Conservation (phyloP, 192 early-diverging fungal species). For the Gryganskiella cystojenkinii region DNA sequence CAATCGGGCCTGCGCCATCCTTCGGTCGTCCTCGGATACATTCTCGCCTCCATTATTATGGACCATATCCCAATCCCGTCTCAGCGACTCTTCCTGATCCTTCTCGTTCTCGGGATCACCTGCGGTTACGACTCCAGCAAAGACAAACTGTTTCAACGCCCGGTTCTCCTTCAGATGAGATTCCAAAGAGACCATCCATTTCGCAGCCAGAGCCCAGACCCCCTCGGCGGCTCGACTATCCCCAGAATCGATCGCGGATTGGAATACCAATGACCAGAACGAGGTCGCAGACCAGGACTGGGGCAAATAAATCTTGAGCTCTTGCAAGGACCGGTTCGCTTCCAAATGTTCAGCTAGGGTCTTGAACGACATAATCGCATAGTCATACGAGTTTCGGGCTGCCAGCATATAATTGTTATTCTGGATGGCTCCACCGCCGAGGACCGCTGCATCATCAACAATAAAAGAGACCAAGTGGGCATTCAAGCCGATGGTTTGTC, state of each 20-base stretch:
- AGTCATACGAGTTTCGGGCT: not conserved
- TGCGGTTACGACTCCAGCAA: conserved; percentile 21
- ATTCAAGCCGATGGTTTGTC: conserved; percentile 27
- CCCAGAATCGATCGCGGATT: not conserved
- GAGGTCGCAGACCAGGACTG: conserved; percentile 9
- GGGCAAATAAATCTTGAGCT: conserved; percentile 23
- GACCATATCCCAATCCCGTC: not conserved
- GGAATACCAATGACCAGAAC: conserved; percentile 37
- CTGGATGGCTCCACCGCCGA: conserved; percentile 4
- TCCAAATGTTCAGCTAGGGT: conserved; percentile 24
- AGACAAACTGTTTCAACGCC: conserved; percentile 14
- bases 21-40: conserved; percentile 12
- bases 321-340: conserved; percentile 13
- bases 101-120: conserved; percentile 1
- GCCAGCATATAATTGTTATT: conserved; percentile 20
- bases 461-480: conserved; percentile 19
- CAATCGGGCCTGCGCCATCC: conserved; percentile 24
- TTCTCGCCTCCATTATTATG: not conserved
- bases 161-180: conserved; percentile 10
- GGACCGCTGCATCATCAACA: conserved; percentile 20
- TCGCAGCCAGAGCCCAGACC: conserved; percentile 8
- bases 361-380: conserved; percentile 8
- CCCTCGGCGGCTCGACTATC: conserved; percentile 14
- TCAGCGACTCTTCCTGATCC: conserved; percentile 40
- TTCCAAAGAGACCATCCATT: conserved; percentile 37